Percentiles rank a stretch among this genome's conserved stretches.
phyloP scores from a whole-genome alignment of 306 rosid genomes.

The Cucumis melo region DNA sequence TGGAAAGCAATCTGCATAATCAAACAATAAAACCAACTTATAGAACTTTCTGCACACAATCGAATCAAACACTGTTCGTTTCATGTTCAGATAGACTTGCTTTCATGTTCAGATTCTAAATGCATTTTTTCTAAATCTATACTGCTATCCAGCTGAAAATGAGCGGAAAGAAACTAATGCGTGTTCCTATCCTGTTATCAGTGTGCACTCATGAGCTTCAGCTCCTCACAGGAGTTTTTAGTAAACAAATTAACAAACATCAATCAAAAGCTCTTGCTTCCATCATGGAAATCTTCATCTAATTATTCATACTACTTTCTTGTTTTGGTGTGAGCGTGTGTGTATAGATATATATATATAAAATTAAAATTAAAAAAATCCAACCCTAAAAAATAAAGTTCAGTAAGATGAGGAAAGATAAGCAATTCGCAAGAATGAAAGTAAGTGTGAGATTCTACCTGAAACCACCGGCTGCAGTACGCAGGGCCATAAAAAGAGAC shows the following conservation, averaged over 20 bases:
- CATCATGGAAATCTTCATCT: not conserved
- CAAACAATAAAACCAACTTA: not conserved
- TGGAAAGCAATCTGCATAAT: conserved; percentile 45
- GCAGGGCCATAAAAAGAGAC: conserved; percentile 75
- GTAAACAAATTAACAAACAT: not conserved
- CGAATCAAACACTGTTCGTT: too few relatives aligned
- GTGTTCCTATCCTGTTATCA: not conserved
- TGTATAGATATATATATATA: too few relatives aligned
- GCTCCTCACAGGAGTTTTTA: not conserved
- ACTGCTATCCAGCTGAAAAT: not conserved
- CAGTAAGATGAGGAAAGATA: not conserved
- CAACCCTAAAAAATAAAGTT: too few relatives aligned
- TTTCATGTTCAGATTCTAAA: not conserved
- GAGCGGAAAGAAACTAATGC: not conserved
- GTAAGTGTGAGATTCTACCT: conserved; percentile 28
- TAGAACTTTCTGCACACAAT: not conserved
- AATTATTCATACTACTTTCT: too few relatives aligned
- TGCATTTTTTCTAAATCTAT: not conserved
- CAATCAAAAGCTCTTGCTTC: not conserved
- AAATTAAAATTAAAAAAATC: too few relatives aligned
- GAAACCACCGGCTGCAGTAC: conserved; percentile 52
- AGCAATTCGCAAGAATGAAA: not conserved
- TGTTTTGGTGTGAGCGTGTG: too few relatives aligned
- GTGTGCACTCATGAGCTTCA: not conserved
- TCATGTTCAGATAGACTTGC: not conserved